Base-by-base conservation (phyloP, 192 early-diverging fungal genomes). In the Jimgerdemannia flammicorona region DNA sequence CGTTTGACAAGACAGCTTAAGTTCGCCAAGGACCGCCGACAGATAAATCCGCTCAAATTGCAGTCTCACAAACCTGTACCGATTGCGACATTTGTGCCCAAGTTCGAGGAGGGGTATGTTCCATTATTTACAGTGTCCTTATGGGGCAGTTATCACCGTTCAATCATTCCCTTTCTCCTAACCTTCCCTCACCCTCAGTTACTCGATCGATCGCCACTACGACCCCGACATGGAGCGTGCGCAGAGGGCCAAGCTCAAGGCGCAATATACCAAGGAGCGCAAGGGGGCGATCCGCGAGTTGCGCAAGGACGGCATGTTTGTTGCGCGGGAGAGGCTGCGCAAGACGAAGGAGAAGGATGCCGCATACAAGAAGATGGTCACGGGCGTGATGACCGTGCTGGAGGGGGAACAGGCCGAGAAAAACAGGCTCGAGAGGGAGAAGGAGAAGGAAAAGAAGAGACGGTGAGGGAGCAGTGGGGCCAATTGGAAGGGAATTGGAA, bases 221-320 rank as follows among this genome's bases (percentile, higher is more conserved):
- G 94, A 96, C 79, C 89, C 91, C 20, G 91, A 97, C 79, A 84
- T 89, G 67, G 91, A 92, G 43, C 90, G 92, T 66, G 87, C 87
- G 70, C 88, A 95, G 81, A 75, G 82, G 40, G 83, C 89, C 70
- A 98, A 98, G 82, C 81, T 97, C 69, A 81, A 92, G 43, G 78
- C 88, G 8, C 92, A 96, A 83, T 87, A 94, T 82, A 96, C 95
- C 84, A 92, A 94, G 84, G 98, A 99, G 79, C 88, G 89, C 80
- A 95, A 98, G 79, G 96, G 97, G 17, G 97, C 97, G 29, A 88
- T 96, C 65, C 91, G 98, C 39, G 98, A 99, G 83, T 81, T 99
- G 75, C 93, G 97, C 43, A 95, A 97, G 80, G 98, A 99, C 80
- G 90, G 91, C 43, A 87, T 90, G 81, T 99, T 98, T 72, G 79